Percentiles rank a stretch among this genome's conserved stretches.
Conservation (phyloP, 108 stramenopile genomes). For the Pseudonitzschia pungens region DNA sequence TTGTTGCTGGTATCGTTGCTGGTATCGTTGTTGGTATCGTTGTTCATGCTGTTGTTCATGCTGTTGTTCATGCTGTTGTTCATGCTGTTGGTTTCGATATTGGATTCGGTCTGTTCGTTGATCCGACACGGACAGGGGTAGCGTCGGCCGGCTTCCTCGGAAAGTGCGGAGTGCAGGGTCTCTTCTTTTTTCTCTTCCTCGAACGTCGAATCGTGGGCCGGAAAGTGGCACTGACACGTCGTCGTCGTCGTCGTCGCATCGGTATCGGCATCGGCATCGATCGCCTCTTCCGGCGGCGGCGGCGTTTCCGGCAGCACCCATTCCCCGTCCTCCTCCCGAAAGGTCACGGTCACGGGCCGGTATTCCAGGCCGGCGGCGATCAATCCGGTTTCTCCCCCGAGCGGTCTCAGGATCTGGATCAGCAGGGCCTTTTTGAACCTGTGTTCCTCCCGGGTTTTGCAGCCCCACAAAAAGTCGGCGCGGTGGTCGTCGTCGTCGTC, state of each 20-base stretch:
- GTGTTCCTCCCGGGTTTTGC: conserved; percentile 36
- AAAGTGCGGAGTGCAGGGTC: neutral
- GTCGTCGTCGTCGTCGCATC: too few species aligned
- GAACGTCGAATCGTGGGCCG: neutral
- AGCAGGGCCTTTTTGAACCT: conserved; percentile 10
- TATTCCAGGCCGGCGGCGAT: conserved; percentile 60
- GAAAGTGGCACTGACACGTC: neutral
- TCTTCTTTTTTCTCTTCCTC: conserved; percentile 16
- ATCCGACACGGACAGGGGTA: neutral
- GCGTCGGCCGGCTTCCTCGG: neutral
- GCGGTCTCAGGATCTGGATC: conserved; percentile 14
- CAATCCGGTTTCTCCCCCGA: conserved; percentile 59
- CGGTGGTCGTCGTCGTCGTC: neutral
- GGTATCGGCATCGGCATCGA: neutral
- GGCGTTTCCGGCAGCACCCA: neutral
- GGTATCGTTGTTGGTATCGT: neutral
- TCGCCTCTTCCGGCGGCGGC: too few species aligned
- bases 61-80: neutral
- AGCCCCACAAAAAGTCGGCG: conserved; percentile 38
- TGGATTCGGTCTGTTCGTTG: neutral
- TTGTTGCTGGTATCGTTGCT: neutral
- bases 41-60: too few species aligned
- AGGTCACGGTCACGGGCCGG: conserved; percentile 43
- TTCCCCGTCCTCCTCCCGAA: conserved; percentile 11
- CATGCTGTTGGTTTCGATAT: neutral